These are phyloP conservation scores for Epichloe aotearoae DNA, from an alignment of 2,329 filamentous ascomycete species.

Conservation along the genomic window DNA sequence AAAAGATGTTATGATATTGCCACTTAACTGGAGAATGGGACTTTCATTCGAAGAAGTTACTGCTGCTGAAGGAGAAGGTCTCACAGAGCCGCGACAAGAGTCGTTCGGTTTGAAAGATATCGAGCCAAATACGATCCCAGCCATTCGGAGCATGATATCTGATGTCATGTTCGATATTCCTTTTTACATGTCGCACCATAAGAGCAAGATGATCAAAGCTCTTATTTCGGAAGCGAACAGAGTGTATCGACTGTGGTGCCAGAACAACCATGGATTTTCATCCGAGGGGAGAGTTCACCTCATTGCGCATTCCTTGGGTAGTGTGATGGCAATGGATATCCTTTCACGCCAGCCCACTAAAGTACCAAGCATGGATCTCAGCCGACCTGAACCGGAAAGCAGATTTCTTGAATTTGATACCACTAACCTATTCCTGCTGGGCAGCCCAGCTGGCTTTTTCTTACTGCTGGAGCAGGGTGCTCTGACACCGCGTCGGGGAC, in stretches of 20 bases:
- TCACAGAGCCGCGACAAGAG: conserved; percentile 39
- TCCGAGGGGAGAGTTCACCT: conserved; percentile 76
- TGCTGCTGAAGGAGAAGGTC: conserved; percentile 40
- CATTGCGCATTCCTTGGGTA: conserved; percentile 86
- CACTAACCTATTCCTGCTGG: conserved; percentile 74
- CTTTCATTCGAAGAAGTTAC: conserved; percentile 77
- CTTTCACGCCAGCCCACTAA: conserved; percentile 76
- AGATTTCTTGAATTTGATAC: conserved; percentile 84
- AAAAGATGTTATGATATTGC: conserved; percentile 85
- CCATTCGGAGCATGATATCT: conserved; percentile 84
- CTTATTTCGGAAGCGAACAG: conserved; percentile 85
- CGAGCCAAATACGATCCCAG: conserved; percentile 78
- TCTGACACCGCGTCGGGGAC: conserved; percentile 63
- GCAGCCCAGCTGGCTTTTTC: conserved; percentile 88
- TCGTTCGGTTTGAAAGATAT: conserved; percentile 70
- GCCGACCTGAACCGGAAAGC: conserved; percentile 27
- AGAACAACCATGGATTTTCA: conserved; percentile 79
- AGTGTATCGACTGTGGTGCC: conserved; percentile 90
- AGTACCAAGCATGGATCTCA: conserved; percentile 38
- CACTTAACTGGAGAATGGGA: conserved; percentile 85
- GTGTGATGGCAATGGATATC: conserved; percentile 87
- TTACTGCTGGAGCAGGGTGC: conserved; percentile 63
- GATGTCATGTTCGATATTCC: conserved; percentile 98
- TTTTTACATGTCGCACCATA: conserved; percentile 90
- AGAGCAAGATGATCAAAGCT: conserved; percentile 84